Conservation (phyloP, 2,329 filamentous ascomycete genomes). For the Pseudocercospora macadamiae region DNA sequence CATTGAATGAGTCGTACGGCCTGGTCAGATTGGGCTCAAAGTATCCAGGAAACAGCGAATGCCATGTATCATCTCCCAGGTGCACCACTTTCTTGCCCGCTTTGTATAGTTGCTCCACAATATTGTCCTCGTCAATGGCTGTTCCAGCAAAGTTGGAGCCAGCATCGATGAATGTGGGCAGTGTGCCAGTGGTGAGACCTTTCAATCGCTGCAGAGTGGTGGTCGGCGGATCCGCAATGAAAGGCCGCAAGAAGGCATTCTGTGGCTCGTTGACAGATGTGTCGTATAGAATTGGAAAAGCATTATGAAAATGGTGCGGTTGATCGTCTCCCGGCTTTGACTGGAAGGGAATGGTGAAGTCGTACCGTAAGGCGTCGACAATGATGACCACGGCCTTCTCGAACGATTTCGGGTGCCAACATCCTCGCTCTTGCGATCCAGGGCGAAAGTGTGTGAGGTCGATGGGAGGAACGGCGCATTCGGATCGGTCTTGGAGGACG, state of each 20-base stretch:
- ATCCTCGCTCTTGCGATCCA: slow-evolving; percentile 63
- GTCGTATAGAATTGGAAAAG: slow-evolving; percentile 84
- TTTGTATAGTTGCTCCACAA: slow-evolving; percentile 65
- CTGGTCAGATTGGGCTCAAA: slow-evolving; percentile 85
- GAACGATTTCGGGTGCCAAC: slow-evolving; percentile 95
- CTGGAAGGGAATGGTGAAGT: slow-evolving; percentile 84
- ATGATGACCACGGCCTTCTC: slow-evolving; percentile 88
- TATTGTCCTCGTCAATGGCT: slow-evolving; percentile 90
- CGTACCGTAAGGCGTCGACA: slow-evolving; percentile 92
- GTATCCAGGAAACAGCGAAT: slow-evolving; percentile 87
- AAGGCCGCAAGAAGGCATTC: slow-evolving; percentile 87
- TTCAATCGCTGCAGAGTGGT: slow-evolving; percentile 91
- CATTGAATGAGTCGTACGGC: slow-evolving; percentile 96
- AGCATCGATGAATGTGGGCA: slow-evolving; percentile 91
- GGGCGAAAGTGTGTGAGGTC: slow-evolving; percentile 38
- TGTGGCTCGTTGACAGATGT: slow-evolving; percentile 72
- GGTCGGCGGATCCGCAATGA: slow-evolving; percentile 96
- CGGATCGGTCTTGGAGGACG: slow-evolving; percentile 75
- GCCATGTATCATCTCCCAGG: slow-evolving; percentile 98
- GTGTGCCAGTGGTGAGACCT: slow-evolving; percentile 88
- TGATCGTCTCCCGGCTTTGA: slow-evolving; percentile 50
- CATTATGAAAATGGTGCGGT: slow-evolving; percentile 77
- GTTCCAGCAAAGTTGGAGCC: slow-evolving; percentile 95
- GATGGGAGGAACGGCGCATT: slow-evolving; percentile 75
- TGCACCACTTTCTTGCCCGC: slow-evolving; percentile 82